phyloP scores from a whole-genome alignment of 2,329 filamentous ascomycete species.

The Phyllosticta citrichinensis region DNA sequence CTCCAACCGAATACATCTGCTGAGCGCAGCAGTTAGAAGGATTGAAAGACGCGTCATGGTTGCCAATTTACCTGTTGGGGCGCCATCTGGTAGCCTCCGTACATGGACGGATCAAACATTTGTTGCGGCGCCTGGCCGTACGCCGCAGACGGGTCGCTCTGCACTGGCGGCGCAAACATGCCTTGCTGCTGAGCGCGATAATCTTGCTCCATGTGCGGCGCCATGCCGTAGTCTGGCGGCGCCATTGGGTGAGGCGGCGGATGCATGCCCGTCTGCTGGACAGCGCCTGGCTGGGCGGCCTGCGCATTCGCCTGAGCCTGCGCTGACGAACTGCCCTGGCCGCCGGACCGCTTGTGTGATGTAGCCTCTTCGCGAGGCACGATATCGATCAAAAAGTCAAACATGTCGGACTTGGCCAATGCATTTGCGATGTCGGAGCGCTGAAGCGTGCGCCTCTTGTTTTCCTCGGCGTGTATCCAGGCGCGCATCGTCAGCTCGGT shows the following conservation, averaged over 20 bases:
- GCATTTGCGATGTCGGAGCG: conserved; percentile 94
- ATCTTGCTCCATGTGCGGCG: conserved; percentile 52
- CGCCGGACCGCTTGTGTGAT: conserved; percentile 59
- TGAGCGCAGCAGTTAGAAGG: conserved; percentile 9
- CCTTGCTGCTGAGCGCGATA: conserved; percentile 62
- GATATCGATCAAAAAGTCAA: conserved; percentile 98
- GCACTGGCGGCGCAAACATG: conserved; percentile 76
- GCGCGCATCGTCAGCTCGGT: conserved; percentile 98
- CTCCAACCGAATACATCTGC: conserved; percentile 29
- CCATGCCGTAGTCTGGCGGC: conserved; percentile 47
- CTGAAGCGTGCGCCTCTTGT: conserved; percentile 91
- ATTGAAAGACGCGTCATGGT: conserved; percentile 8
- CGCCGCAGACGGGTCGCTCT: conserved; percentile 57
- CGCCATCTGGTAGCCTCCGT: conserved; percentile 67
- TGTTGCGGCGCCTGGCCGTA: conserved; percentile 66
- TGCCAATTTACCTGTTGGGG: conserved; percentile 61
- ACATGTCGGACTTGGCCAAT: conserved; percentile 97
- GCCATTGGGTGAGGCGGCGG: conserved; percentile 42
- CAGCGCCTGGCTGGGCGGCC: conserved; percentile 21
- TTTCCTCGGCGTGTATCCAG: conserved; percentile 98
- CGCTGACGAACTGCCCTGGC: conserved; percentile 23
- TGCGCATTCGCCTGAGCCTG: conserved; percentile 32
- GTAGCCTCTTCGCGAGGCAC: conserved; percentile 91
- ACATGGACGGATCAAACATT: conserved; percentile 83
- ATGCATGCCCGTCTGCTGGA: conserved; percentile 28